A percentile compares a stretch with the other conserved stretches of the same genome.
phyloP scores from a whole-genome alignment of 495 filamentous ascomycete species.

The Trichoderma reesei region DNA sequence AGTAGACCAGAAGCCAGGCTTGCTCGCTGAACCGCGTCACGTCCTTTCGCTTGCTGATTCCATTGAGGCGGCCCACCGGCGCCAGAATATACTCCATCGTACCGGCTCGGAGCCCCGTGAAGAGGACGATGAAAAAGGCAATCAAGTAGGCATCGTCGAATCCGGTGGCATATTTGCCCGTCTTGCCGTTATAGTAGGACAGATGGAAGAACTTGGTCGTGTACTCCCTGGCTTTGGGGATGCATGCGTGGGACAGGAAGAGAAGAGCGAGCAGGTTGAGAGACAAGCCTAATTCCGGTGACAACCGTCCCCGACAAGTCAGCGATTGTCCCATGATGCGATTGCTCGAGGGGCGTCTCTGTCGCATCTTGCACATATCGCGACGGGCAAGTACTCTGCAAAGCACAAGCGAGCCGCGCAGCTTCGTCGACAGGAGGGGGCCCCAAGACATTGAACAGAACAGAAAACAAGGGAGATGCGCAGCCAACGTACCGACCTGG shows the following conservation, averaged over 20 bases:
- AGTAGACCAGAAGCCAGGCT: conserved; percentile 80
- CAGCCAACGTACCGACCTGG: conserved; percentile 37
- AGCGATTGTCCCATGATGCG: neutral
- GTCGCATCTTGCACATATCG: neutral
- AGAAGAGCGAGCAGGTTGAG: conserved; percentile 70
- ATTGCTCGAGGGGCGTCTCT: neutral
- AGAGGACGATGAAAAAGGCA: conserved; percentile 65
- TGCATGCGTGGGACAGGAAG: conserved; percentile 63
- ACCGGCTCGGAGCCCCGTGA: conserved; percentile 78
- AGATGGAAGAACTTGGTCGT: conserved; percentile 79
- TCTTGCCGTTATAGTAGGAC: conserved; percentile 63
- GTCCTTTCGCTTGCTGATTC: conserved; percentile 63
- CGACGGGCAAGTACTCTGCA: conserved; percentile 7
- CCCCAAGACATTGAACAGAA: neutral
- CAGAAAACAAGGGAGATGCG: neutral
- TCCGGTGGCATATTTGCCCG: conserved; percentile 62
- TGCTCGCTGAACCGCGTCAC: conserved; percentile 82
- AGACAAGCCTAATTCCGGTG: conserved; percentile 50
- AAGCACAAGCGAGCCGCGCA: neutral
- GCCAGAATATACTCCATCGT: conserved; percentile 77
- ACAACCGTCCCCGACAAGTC: conserved; percentile 6
- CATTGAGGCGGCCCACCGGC: conserved; percentile 58
- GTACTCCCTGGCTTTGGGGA: conserved; percentile 66
- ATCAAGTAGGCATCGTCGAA: conserved; percentile 74
- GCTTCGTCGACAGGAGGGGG: neutral